Evolutionary conservation across 192 early-diverging fungal species (phyloP), one percentile per base, ranked within the genome.

Genomic region (Coemansia sp.): DNA sequence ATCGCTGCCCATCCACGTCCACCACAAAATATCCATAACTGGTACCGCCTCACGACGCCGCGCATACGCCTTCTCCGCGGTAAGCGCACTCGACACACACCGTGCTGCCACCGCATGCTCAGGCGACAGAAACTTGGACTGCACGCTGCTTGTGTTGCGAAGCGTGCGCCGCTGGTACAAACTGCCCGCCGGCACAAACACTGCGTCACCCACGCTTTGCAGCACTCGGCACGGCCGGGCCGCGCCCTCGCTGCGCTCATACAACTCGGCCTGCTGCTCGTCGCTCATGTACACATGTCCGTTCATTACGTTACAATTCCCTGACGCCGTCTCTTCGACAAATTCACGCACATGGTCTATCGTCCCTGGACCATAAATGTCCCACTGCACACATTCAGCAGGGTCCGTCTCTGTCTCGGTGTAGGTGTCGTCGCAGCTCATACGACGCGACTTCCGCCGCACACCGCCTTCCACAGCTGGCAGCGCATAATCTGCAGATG

Each of bases 121-220:
- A 2, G 84, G 82, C 29, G 79, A 83, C 39, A 89, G 56, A 58
- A 88, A 91, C 32, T 85, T 86, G 59, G 84, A 75, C 35, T 87
- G 86, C 32, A 84, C 66, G 62, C 87, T 85, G 59, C 90, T 80
- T 10, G 83, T 81, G 60, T 83, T 84, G 5, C 73, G 56, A 17
- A 83, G 74, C 43, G 86, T 87, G 29, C 77, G 66, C 8, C 88
- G 86, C 68, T 91, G 88, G 55, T 88, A 87, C 2, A 86, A 77
- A 41, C 82, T 87, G 5, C 91, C 91, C 11, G 87, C 86, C 2
- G 91, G 89, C n/a, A 93, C 76, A 73, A 88, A 90, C 1, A 91
- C 84, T 0, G 86, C 84, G 60, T 91, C 91, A 2, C 89, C 89
- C 4, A 81, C 69, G 32, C 77, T 67, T 62, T 93, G 88, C 53